Conservation (phyloP, 1,139 yeast species). For the Entelexis sorbosivorans region DNA sequence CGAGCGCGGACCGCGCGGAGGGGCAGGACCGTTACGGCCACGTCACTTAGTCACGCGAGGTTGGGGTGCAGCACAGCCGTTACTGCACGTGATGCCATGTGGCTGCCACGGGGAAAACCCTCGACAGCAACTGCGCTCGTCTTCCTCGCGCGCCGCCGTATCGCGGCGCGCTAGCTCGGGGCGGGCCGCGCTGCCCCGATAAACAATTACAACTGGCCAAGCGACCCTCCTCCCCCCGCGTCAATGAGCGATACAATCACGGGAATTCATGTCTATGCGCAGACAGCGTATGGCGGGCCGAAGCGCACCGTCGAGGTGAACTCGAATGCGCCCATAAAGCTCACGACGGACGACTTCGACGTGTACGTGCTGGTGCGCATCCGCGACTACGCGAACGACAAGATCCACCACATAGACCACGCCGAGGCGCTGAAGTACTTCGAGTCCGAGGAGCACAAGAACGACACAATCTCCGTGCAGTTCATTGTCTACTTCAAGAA, state of each 20-base stretch:
- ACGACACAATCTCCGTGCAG: constrained; percentile 29
- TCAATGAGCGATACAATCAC: constrained; percentile 9
- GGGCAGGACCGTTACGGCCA: constrained; percentile 4
- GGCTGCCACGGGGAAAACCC: neutral
- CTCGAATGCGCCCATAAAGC: constrained; percentile 13
- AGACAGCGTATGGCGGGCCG: constrained; percentile 19
- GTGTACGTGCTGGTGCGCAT: constrained; percentile 24
- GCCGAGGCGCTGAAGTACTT: constrained; percentile 24
- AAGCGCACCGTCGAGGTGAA: constrained; percentile 17
- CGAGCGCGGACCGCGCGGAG: neutral
- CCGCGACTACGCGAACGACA: constrained; percentile 21
- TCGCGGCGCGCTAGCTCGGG: neutral
- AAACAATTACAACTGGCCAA: neutral
- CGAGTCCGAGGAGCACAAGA: constrained; percentile 21
- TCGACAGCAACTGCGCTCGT: neutral
- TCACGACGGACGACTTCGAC: constrained; percentile 17
- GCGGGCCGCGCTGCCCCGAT: neutral
- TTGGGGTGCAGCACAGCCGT: constrained; percentile 2
- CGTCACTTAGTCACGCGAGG: constrained; percentile 1
- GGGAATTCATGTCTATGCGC: constrained; percentile 15
- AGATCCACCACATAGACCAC: constrained; percentile 9
- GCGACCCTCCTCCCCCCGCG: neutral
- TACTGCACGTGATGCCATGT: neutral
- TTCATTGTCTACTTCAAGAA: constrained; percentile 27
- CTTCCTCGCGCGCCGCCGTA: neutral